phyloP scores from a whole-genome alignment of 2,329 filamentous ascomycete species.

The Blastomyces percursus region DNA sequence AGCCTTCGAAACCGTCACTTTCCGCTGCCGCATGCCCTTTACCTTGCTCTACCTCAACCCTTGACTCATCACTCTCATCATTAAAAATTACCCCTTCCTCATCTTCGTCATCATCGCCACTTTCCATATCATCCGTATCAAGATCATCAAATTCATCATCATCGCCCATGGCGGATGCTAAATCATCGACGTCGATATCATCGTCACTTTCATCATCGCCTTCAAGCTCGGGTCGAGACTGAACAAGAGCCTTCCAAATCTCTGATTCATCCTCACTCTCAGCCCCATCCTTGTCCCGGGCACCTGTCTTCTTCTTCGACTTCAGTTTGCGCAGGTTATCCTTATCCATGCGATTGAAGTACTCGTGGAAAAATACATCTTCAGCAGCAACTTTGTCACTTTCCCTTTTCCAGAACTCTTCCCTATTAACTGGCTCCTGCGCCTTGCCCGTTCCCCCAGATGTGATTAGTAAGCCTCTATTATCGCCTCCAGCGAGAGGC shows the following conservation, averaged over 20 bases:
- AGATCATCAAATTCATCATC: constrained; percentile 31
- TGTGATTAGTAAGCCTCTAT: constrained; percentile 50
- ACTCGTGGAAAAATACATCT: constrained; percentile 96
- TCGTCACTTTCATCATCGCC: constrained; percentile 48
- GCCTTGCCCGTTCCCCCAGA: constrained; percentile 47
- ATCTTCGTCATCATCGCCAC: constrained; percentile 27
- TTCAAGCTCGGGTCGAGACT: constrained; percentile 66
- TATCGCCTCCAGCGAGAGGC: constrained; percentile 59
- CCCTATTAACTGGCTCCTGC: constrained; percentile 66
- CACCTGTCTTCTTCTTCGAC: constrained; percentile 40
- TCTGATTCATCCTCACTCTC: constrained; percentile 57
- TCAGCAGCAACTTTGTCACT: constrained; percentile 77
- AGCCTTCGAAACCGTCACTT: constrained; percentile 23
- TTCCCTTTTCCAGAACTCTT: constrained; percentile 85
- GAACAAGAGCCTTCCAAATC: constrained; percentile 84
- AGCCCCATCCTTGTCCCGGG: constrained; percentile 34
- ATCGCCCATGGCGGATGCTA: constrained; percentile 43
- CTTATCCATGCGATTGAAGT: constrained; percentile 70
- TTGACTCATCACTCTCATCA: constrained; percentile 38
- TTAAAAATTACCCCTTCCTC: constrained; percentile 38
- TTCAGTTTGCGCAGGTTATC: constrained; percentile 48
- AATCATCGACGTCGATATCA: constrained; percentile 45
- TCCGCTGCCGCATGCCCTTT: constrained; percentile 30
- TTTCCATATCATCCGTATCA: constrained; percentile 31
- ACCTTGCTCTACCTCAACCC: constrained; percentile 39